Base-by-base conservation (phyloP, 106 monocot genomes). In the Iris macrosiphon region DNA sequence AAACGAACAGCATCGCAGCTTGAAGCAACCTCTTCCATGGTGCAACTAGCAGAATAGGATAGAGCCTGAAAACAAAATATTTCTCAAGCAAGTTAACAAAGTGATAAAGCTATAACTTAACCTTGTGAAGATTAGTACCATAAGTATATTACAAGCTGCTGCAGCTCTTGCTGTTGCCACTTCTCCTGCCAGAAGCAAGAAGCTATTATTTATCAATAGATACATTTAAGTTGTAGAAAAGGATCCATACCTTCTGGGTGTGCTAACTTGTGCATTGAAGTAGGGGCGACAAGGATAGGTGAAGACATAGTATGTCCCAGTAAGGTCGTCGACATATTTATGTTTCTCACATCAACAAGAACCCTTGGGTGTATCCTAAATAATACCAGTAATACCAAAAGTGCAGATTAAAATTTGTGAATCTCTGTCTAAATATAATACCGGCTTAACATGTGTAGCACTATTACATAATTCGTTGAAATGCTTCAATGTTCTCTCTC, bases 1-100 rank as follows among this genome's bases (percentile, higher is more conserved):
- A 92, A 85, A 12, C 85, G 78, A 57, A 92, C 10, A 22, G 81
- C 85, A 62, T 76, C 57, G 60, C 85, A 92, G 43, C 82, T 79
- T 23, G 81, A 66, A 65, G 82, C 82, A 59, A 92, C 82, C 32
- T 92, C 85, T 71, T 85, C 85, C 23, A 92, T 47, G 0, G 55
- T 75, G 62, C 65, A 82, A 38, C 6, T 79, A 7, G 85, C 82
- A 16, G 57, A 10, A 45, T 73, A 82, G 11, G 91, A 92, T 32
- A 85, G 45, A 14, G 85, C 81, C 91, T 92, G 59, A 26, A 66
- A 48, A 55, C 4, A 61, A n/a, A 64, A n/a, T n/a, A n/a, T n/a
- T n/a, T n/a, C n/a, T n/a, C n/a, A n/a, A n/a, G n/a, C n/a, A n/a
- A n/a, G n/a, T n/a, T n/a, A n/a, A n/a, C n/a, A n/a, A n/a, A n/a